Evolutionary conservation across 2,329 filamentous ascomycete genomes (phyloP).

Genomic region (Aspergillus phoenicis): DNA sequence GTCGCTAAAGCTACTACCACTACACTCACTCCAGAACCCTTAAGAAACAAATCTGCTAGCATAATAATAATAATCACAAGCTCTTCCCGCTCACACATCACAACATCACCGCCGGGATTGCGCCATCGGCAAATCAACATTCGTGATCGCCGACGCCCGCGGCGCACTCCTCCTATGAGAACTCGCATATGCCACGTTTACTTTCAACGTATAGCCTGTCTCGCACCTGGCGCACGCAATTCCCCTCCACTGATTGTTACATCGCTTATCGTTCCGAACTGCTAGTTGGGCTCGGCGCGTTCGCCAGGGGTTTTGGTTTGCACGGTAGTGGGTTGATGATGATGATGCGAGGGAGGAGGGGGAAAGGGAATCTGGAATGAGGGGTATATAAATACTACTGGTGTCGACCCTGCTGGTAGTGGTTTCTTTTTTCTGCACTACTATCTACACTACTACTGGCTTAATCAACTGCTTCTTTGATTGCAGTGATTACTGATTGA

Average conservation of each 20-base stretch:
- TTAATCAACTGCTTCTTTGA: too few relatives aligned
- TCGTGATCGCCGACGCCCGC: constrained; percentile 5
- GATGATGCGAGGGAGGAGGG: not conserved
- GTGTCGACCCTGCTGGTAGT: not conserved
- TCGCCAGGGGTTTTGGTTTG: not conserved
- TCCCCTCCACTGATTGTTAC: constrained; percentile 6
- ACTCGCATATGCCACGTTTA: too few relatives aligned
- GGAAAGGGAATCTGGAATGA: not conserved
- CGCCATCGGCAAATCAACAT: constrained; percentile 7
- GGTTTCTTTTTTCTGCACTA: not conserved
- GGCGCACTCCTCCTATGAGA: not conserved
- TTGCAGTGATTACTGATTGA: not conserved
- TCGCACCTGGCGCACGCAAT: not conserved
- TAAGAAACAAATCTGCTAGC: not conserved
- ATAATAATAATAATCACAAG: not conserved
- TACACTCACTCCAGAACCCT: too few relatives aligned
- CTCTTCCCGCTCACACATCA: not conserved
- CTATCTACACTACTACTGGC: not conserved
- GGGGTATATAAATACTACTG: not conserved
- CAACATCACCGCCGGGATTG: constrained; percentile 4
- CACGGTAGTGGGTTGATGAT: not conserved
- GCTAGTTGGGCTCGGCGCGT: not conserved
- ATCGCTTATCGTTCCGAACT: not conserved
- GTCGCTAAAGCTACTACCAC: too few relatives aligned
- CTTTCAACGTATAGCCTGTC: not conserved